Evolutionary conservation across 2,329 filamentous ascomycete species (phyloP).

Genomic region (Helotiales sp.): DNA sequence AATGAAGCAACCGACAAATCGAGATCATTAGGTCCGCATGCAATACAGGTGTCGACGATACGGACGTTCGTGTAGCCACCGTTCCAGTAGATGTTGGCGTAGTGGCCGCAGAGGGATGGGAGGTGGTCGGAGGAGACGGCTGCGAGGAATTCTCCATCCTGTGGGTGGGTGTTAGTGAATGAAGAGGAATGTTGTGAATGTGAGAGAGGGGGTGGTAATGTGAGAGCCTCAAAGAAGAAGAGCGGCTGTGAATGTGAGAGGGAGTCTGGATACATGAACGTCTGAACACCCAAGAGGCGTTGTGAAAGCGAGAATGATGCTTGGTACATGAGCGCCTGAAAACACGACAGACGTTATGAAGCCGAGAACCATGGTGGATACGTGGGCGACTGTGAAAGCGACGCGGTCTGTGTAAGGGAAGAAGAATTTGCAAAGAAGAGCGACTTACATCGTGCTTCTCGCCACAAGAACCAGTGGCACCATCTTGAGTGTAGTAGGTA

Average conservation of each 20-base stretch:
- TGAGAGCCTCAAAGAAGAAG: too few relatives aligned
- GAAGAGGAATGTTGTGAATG: too few relatives aligned
- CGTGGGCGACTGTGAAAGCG: too few relatives aligned
- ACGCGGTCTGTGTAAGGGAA: background rate
- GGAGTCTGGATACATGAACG: too few relatives aligned
- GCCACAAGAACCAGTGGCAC: background rate
- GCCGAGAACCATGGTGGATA: too few relatives aligned
- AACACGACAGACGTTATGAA: too few relatives aligned
- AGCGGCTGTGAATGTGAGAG: too few relatives aligned
- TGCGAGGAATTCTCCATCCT: background rate
- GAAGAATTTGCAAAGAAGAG: background rate
- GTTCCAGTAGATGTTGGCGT: background rate
- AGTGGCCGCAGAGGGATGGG: background rate
- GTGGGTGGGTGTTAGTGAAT: background rate
- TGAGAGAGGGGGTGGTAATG: too few relatives aligned
- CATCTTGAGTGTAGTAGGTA: background rate
- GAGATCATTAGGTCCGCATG: background rate
- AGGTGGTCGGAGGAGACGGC: background rate
- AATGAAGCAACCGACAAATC: too few relatives aligned
- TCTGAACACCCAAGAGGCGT: too few relatives aligned
- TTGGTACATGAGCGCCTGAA: too few relatives aligned
- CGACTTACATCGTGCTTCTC: background rate
- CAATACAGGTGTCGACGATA: background rate
- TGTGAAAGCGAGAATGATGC: too few relatives aligned
- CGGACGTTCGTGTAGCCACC: background rate